These are phyloP conservation scores for Phytophthora capsici DNA, from an alignment of 352 stramenopile species.

Conservation along the genomic window DNA sequence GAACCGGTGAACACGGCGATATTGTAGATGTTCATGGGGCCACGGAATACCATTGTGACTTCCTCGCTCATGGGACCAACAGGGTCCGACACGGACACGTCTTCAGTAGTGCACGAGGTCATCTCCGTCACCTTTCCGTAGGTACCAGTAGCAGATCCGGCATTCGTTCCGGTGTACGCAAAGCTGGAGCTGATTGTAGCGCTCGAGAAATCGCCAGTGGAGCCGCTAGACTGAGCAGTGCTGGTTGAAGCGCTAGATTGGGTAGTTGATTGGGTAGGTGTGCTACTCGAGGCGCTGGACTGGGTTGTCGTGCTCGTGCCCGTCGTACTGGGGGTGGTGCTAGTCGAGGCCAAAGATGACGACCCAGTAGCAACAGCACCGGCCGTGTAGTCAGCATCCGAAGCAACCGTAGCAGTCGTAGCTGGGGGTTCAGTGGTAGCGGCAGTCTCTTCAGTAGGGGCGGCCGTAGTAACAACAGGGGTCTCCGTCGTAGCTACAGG, in stretches of 20 bases:
- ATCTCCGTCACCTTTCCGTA: constrained; percentile 56
- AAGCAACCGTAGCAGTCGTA: constrained; percentile 16
- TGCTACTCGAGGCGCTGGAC: constrained; percentile 10
- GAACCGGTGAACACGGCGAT: constrained; percentile 52
- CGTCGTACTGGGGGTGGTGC: not conserved
- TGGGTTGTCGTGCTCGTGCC: constrained; percentile 2
- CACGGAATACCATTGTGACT: constrained; percentile 62
- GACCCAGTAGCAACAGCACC: constrained; percentile 19
- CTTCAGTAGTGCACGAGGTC: constrained; percentile 40
- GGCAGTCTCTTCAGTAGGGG: constrained; percentile 10
- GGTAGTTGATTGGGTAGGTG: constrained; percentile 4
- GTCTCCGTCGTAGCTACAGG: constrained; percentile 7
- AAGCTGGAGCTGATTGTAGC: constrained; percentile 60
- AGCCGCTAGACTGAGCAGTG: constrained; percentile 18
- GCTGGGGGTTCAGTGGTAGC: constrained; percentile 19
- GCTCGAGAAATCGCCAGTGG: constrained; percentile 37
- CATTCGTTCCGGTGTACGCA: constrained; percentile 45
- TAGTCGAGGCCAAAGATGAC: constrained; percentile 12
- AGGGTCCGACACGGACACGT: constrained; percentile 40
- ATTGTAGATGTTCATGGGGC: constrained; percentile 68
- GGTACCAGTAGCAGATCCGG: constrained; percentile 44
- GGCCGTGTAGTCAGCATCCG: constrained; percentile 26
- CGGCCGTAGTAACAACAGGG: constrained; percentile 9
- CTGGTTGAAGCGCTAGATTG: constrained; percentile 12
- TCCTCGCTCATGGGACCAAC: constrained; percentile 63